A percentile compares a stretch with the other conserved stretches of the same genome.
Conservation (phyloP, 768 basidiomycete genomes). For the Dendrothele bispora region DNA sequence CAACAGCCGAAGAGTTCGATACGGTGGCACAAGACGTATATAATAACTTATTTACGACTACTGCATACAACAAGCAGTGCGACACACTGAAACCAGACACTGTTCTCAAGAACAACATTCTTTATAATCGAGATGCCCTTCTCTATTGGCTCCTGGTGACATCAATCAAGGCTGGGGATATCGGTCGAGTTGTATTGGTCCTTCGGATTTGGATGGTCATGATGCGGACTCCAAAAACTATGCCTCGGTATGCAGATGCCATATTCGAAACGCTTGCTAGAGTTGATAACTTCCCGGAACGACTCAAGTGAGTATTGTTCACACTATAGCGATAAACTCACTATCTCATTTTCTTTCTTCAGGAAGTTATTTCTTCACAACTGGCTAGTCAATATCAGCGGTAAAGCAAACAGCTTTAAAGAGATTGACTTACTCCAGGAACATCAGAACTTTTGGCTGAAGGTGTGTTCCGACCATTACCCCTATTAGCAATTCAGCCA, state of each 20-base stretch:
- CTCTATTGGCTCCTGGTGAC: conserved; percentile 11
- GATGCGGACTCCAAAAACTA: conserved; percentile 12
- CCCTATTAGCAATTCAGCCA: too few relatives aligned
- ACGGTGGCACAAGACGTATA: conserved; percentile 7
- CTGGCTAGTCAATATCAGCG: conserved; percentile 21
- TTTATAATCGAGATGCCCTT: conserved; percentile 18
- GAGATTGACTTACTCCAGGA: conserved; percentile 26
- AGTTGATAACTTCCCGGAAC: not conserved
- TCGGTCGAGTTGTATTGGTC: conserved; percentile 17
- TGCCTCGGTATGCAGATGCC: conserved; percentile 20
- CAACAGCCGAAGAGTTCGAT: conserved; percentile 7
- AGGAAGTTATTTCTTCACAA: conserved; percentile 14
- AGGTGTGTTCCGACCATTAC: conserved; percentile 16
- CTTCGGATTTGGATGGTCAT: conserved; percentile 13
- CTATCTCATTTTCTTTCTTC: too few relatives aligned
- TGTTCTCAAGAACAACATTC: conserved; percentile 12
- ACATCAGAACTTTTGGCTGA: conserved; percentile 25
- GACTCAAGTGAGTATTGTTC: conserved; percentile 1
- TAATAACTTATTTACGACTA: conserved; percentile 8
- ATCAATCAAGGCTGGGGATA: conserved; percentile 21
- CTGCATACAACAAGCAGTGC: not conserved
- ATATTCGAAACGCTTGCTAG: conserved; percentile 10
- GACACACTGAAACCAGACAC: not conserved
- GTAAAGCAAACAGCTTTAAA: conserved; percentile 15
- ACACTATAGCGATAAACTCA: too few relatives aligned